phyloP scores from a whole-genome alignment of 305 asterid genomes.

The Plantago coronopus region DNA sequence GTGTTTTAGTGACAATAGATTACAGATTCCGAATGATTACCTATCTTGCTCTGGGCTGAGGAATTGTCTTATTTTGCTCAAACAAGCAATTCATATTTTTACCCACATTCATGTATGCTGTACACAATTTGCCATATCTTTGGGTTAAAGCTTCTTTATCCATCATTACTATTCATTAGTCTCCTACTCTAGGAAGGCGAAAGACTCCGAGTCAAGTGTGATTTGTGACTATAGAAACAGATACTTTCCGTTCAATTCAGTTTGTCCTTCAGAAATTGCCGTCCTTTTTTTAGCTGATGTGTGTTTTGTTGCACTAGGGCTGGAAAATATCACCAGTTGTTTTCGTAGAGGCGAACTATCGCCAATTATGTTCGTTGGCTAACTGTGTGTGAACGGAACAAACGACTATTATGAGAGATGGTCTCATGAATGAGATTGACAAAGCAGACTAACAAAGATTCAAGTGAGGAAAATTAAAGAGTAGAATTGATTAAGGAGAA shows the following conservation, averaged over 20 bases:
- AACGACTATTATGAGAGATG: too few relatives aligned
- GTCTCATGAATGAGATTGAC: too few relatives aligned
- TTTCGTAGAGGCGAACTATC: neutral
- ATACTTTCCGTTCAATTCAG: neutral
- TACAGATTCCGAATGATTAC: neutral
- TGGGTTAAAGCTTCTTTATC: slow-evolving; percentile 10
- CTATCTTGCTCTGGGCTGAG: slow-evolving; percentile 3
- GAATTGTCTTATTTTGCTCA: slow-evolving; percentile 4
- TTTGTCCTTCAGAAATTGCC: neutral
- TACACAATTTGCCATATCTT: neutral
- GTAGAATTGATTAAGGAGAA: neutral
- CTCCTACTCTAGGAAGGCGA: neutral
- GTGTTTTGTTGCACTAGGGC: neutral
- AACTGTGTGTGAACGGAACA: too few relatives aligned
- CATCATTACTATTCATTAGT: slow-evolving; percentile 1
- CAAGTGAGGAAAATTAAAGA: neutral
- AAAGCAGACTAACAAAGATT: neutral
- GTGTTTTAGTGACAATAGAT: slow-evolving; percentile 23
- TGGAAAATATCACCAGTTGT: neutral
- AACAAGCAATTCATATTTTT: slow-evolving; percentile 11
- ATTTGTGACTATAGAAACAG: neutral
- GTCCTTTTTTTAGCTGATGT: neutral
- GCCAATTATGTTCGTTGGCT: too few relatives aligned
- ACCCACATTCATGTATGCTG: slow-evolving; percentile 6
- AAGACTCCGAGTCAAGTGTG: neutral